Percentiles rank a stretch among this genome's conserved stretches.
These are phyloP conservation scores for Thraustotheca clavata DNA, from an alignment of 352 stramenopile species.

Conservation along the genomic window DNA sequence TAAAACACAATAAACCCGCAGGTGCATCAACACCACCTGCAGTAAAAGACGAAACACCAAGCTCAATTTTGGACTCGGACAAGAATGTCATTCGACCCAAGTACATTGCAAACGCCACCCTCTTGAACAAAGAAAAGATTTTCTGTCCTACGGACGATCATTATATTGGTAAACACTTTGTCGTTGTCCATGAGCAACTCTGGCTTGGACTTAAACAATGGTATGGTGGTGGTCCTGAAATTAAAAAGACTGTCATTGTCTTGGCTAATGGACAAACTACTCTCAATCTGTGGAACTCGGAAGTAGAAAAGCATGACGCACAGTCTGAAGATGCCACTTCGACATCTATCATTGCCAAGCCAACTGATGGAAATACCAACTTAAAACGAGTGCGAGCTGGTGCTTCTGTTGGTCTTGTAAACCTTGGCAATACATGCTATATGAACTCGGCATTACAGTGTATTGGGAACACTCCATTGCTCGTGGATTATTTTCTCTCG, in stretches of 20 bases:
- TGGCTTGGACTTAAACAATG: slow-evolving; percentile 88
- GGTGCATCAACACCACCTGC: not conserved
- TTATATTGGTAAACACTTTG: slow-evolving; percentile 71
- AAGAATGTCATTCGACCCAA: slow-evolving; percentile 75
- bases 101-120: slow-evolving; percentile 71
- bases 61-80: slow-evolving; percentile 59
- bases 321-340: slow-evolving; percentile 33
- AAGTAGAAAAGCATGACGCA: slow-evolving; percentile 32
- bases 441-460: slow-evolving; percentile 93
- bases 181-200: slow-evolving; percentile 78
- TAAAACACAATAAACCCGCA: not conserved
- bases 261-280: slow-evolving; percentile 44
- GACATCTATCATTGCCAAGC: slow-evolving; percentile 4
- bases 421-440: slow-evolving; percentile 95
- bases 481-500: slow-evolving; percentile 95
- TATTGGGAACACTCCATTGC: slow-evolving; percentile 92
- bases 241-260: slow-evolving; percentile 76
- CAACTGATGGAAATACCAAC: slow-evolving; percentile 47
- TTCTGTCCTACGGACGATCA: slow-evolving; percentile 67
- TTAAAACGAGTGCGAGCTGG: slow-evolving; percentile 69
- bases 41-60: not conserved
- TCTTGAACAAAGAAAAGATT: slow-evolving; percentile 61
- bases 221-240: slow-evolving; percentile 86
- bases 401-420: slow-evolving; percentile 70
- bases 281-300: slow-evolving; percentile 79